Evolutionary conservation across 768 basidiomycete species (phyloP), one percentile per base, ranked within the genome.

Genomic region (Tulasnella sp.): DNA sequence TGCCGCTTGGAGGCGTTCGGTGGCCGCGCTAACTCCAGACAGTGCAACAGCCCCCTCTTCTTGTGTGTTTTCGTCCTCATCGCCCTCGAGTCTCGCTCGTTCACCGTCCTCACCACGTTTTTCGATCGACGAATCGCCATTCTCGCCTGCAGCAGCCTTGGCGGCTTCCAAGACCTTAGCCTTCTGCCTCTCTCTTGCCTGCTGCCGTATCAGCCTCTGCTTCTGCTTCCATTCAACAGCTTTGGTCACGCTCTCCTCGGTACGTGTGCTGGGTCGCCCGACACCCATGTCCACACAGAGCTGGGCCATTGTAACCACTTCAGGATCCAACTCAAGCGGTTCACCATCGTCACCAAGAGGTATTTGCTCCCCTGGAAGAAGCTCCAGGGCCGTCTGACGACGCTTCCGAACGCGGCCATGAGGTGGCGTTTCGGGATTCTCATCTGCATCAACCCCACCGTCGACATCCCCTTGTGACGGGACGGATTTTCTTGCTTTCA

Each of bases 221-320:
- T 55, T 58, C 58, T 61, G 61, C 38, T 63, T 48, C 32, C 58
- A 62, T 17, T 44, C 38, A 38, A 61, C 59, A 29, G 56, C 54
- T 21, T 58, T 49, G 62, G 83, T 74, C 54, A 91, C 26, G 24
- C 58, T 83, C 65, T 86, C 83, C 8, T 77, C 74, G 0, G 85
- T 87, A 69, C 85, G 89, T 65, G 80, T 83, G 66, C 86, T 88
- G 51, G 90, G 75, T 42, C 88, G 80, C 4, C 89, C 89, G 64
- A 82, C 81, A 9, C 88, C 88, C 0, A 78, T 84, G 66, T 92
- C 89, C 30, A 75, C 78, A 68, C 89, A 91, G 9, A 59, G n/a
- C 17, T 59, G 45, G 2, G 58, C 58, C 58, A 59, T 59, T 21
- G 58, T 59, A 8, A 59, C 47, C 7, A 42, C 48, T 9, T 51